Evolutionary conservation across 805 yeast species (phyloP), one percentile per base, ranked within the genome.

Genomic region (Saccharomyces jurei): DNA sequence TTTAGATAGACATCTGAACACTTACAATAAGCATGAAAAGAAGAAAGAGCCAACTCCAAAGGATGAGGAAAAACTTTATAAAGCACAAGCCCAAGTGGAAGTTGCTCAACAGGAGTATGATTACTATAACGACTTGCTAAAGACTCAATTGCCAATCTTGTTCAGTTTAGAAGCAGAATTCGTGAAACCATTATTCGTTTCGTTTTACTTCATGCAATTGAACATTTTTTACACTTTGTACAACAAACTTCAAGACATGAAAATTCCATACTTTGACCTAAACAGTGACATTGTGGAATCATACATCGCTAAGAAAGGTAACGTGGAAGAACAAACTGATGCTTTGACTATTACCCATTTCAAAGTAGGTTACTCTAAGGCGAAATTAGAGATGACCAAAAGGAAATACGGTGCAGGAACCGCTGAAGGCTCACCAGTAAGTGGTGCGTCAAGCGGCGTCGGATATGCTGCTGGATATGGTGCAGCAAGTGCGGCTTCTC

Each of bases 171-270:
- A 94, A 71, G 87, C 90, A 4, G 94, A 90, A 64, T 89, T 94
- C 68, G 91, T 94, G 68, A 86, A 84, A 67, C 99, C 99, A 21
- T 77, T 94, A 64, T 94, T 94, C 74, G 94, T 92, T 64, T 86
- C 95, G 53, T 85, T 94, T 71, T 94, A 94, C 74, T 94, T 83
- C 78, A 94, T 94, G 98, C 99, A 94, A 76, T 81, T 94, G 76
- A 94, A 94, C 75, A 89, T 94, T 55, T 94, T 91, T 72, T 94
- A 94, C 78, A 90, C 97, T 1, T 77, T 94, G 58, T 91, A 88
- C 76, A 86, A 80, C 67, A 81, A 87, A 64, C 88, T 92, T 89
- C 96, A 92, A 73, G 96, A 89, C 68, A 84, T 92, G 87, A 90
- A 94, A 74, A 94, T 94, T 61, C 97, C 97, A 14, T 94, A 94